These are phyloP conservation scores for Graphilbum fragrans DNA, from an alignment of 2,329 filamentous ascomycete genomes.

Conservation along the genomic window DNA sequence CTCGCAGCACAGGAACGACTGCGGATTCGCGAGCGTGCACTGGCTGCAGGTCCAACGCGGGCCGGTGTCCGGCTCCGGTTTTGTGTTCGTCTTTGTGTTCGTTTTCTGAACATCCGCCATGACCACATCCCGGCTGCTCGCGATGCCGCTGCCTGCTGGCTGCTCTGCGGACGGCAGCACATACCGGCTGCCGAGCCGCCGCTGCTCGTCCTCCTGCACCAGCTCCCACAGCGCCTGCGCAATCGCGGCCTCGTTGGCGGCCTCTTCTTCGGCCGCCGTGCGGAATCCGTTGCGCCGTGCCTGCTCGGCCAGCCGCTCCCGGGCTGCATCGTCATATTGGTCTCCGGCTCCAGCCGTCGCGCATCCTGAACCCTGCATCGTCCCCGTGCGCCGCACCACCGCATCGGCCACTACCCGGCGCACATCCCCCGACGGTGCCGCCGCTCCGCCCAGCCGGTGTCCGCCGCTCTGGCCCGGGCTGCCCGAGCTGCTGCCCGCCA, in stretches of 20 bases:
- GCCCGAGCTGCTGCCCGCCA: background rate
- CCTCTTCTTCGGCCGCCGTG: conserved; percentile 77
- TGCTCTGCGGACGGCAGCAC: conserved; percentile 35
- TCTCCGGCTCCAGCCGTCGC: conserved; percentile 41
- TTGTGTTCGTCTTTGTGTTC: background rate
- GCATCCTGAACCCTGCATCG: conserved; percentile 50
- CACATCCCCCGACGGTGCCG: conserved; percentile 50
- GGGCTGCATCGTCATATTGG: conserved; percentile 7
- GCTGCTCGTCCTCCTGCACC: conserved; percentile 63
- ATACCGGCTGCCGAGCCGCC: conserved; percentile 42
- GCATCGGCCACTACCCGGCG: conserved; percentile 61
- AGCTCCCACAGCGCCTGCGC: conserved; percentile 70
- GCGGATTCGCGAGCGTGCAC: conserved; percentile 40
- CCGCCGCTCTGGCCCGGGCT: conserved; percentile 50
- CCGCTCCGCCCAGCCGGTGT: conserved; percentile 14
- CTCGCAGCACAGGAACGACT: conserved; percentile 39
- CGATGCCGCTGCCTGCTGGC: conserved; percentile 34
- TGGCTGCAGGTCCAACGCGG: background rate
- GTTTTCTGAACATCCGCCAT: background rate
- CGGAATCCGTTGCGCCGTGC: conserved; percentile 58
- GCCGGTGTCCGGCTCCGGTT: background rate
- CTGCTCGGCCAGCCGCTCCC: conserved; percentile 7
- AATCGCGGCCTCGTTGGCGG: conserved; percentile 79
- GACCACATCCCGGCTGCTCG: conserved; percentile 22
- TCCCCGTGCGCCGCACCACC: conserved; percentile 40